Evolutionary conservation across 768 basidiomycete genomes (phyloP).

Genomic region (Boletus patriciae): DNA sequence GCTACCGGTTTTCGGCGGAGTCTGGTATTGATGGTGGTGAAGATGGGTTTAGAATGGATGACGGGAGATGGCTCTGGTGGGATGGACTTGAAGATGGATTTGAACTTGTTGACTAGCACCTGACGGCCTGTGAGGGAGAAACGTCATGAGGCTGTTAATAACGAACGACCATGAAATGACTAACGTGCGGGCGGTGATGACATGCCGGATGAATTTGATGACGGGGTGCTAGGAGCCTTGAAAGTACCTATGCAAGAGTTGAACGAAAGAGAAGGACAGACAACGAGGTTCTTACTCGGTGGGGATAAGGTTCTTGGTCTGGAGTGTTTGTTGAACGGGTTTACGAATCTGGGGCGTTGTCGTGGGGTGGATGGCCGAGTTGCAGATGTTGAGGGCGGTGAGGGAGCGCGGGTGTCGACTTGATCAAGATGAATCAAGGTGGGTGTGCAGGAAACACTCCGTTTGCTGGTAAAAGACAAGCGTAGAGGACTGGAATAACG

Average conservation of each 20-base stretch:
- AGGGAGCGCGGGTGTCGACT: neutral
- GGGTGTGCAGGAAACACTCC: neutral
- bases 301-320: conserved; percentile 20
- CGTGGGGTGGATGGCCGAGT: neutral
- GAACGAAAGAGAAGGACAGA: neutral
- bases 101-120: conserved; percentile 19
- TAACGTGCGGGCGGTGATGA: neutral
- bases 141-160: neutral
- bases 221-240: neutral
- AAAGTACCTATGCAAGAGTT: conserved; percentile 4
- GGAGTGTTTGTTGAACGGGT: conserved; percentile 16
- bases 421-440: neutral
- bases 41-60: conserved; percentile 3
- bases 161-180: neutral
- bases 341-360: conserved; percentile 15
- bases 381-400: neutral
- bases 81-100: conserved; percentile 23
- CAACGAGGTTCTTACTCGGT: conserved; percentile 7
- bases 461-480: conserved; percentile 4
- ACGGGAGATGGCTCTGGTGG: conserved; percentile 7
- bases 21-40: conserved; percentile 17
- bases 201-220: neutral
- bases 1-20: conserved; percentile 26
- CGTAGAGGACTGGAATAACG: conserved; percentile 7
- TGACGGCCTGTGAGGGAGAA: conserved; percentile 6